A percentile compares a stretch with the other conserved stretches of the same genome.
These are phyloP conservation scores for Adansonia rubrostipa DNA, from an alignment of 441 rosid species.

Conservation along the genomic window DNA sequence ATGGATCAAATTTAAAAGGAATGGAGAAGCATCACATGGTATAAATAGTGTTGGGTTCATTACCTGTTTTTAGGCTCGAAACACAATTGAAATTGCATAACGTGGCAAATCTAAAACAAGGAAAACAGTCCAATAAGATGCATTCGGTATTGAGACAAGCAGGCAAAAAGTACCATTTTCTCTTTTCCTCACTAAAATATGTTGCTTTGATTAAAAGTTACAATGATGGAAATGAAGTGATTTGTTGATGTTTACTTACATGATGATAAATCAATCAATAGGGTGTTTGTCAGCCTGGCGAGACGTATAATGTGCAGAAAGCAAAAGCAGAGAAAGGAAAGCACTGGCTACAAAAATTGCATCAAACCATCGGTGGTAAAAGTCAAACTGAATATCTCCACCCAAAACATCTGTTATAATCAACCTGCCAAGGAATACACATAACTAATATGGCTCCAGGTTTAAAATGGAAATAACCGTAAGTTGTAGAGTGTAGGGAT, in stretches of 20 bases:
- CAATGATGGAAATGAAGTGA: not conserved
- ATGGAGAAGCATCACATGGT: slow-evolving; percentile 16
- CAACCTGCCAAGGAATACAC: slow-evolving; percentile 61
- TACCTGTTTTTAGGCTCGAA: slow-evolving; percentile 10
- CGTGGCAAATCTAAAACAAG: slow-evolving; percentile 19
- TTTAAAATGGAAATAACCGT: not conserved
- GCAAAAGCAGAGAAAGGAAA: slow-evolving; percentile 88
- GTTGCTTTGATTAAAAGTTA: not conserved
- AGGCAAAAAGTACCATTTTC: slow-evolving; percentile 1
- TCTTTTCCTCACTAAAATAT: not conserved
- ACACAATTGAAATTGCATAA: not conserved
- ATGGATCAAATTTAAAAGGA: slow-evolving; percentile 1
- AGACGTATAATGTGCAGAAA: slow-evolving; percentile 95
- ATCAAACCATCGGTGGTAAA: slow-evolving; percentile 98
- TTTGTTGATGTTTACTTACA: slow-evolving; percentile 35
- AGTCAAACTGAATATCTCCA: slow-evolving; percentile 97
- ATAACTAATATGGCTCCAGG: not conserved
- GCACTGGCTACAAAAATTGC: slow-evolving; percentile 98
- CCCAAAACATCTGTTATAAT: slow-evolving; percentile 96
- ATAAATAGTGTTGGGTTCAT: not conserved
- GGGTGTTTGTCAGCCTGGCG: slow-evolving; percentile 97
- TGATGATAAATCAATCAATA: slow-evolving; percentile 56
- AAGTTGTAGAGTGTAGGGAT: not conserved
- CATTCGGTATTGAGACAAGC: slow-evolving; percentile 1
- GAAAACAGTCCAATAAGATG: slow-evolving; percentile 19